A percentile compares a stretch with the other conserved stretches of the same genome.
Evolutionary conservation across 2,329 filamentous ascomycete species (phyloP).

Genomic region (Colletotrichum sp.): DNA sequence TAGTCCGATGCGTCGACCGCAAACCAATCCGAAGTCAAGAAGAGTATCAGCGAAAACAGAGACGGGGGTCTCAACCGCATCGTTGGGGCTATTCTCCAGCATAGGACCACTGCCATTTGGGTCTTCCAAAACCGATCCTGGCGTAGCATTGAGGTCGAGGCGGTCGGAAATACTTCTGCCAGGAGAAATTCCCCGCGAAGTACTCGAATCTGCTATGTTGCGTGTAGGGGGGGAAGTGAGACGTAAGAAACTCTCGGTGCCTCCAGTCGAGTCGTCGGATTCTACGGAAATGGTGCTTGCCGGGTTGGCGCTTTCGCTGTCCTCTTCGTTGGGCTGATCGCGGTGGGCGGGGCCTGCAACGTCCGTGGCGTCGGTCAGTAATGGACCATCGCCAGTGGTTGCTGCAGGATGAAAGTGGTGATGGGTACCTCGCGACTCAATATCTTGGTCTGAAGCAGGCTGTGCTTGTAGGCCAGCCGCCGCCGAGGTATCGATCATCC

Average conservation of each 20-base stretch:
- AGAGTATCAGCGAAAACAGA: neutral
- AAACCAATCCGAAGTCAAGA: neutral
- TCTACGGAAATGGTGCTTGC: neutral
- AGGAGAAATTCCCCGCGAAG: neutral
- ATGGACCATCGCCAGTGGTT: neutral
- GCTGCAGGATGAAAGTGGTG: neutral
- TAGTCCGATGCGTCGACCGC: neutral
- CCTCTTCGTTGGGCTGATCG: neutral
- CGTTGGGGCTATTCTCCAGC: neutral
- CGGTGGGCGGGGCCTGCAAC: neutral
- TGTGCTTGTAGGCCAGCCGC: neutral
- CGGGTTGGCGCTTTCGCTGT: neutral
- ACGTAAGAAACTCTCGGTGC: neutral
- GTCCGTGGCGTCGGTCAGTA: neutral
- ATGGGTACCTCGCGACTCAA: neutral
- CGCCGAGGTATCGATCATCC: neutral
- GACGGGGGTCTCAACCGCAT: neutral
- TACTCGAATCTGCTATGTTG: neutral
- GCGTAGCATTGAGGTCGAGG: neutral
- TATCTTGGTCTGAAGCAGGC: neutral
- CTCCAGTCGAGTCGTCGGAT: neutral
- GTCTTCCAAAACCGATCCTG: neutral
- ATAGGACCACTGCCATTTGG: neutral
- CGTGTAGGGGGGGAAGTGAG: neutral
- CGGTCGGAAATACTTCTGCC: neutral